Conservation (phyloP, 176 grass and related monocot species). For the Triticum dicoccoides region DNA sequence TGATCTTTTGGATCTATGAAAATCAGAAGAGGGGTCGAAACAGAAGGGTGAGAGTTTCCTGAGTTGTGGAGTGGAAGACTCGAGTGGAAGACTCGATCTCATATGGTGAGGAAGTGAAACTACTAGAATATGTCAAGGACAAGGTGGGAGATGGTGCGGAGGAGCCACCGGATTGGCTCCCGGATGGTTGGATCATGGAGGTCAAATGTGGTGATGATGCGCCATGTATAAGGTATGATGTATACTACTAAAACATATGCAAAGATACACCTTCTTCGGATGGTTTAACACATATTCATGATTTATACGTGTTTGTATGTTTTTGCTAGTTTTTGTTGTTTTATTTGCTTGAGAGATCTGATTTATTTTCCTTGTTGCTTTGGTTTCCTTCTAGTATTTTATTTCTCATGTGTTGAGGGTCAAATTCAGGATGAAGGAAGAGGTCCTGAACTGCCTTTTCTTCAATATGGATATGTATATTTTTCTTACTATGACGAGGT, state of each 20-base stretch:
- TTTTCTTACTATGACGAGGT: not conserved
- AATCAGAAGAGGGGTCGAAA: too few relatives aligned
- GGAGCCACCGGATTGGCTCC: conserved; percentile 30
- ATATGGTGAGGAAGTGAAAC: not conserved
- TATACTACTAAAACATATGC: too few relatives aligned
- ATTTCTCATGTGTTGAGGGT: conserved; percentile 30
- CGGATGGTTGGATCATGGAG: conserved; percentile 52
- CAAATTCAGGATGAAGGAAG: conserved; percentile 19
- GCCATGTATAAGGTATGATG: conserved; percentile 21
- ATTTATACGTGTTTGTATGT: not conserved
- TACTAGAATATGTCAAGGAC: not conserved
- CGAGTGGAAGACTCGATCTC: not conserved
- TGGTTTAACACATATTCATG: not conserved
- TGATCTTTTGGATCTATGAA: too few relatives aligned
- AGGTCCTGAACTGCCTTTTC: conserved; percentile 27
- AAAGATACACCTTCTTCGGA: too few relatives aligned
- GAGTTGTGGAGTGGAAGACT: too few relatives aligned
- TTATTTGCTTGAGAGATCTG: not conserved
- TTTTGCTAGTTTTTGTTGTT: not conserved
- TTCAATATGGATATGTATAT: conserved; percentile 6
- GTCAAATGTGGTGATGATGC: not conserved
- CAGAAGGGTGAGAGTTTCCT: too few relatives aligned
- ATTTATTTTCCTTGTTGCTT: not conserved
- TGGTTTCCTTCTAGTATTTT: conserved; percentile 27
- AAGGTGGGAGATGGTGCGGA: not conserved